These are phyloP conservation scores for Magnusiomyces sp. DNA, from an alignment of 1,139 yeast genomes.

Conservation along the genomic window DNA sequence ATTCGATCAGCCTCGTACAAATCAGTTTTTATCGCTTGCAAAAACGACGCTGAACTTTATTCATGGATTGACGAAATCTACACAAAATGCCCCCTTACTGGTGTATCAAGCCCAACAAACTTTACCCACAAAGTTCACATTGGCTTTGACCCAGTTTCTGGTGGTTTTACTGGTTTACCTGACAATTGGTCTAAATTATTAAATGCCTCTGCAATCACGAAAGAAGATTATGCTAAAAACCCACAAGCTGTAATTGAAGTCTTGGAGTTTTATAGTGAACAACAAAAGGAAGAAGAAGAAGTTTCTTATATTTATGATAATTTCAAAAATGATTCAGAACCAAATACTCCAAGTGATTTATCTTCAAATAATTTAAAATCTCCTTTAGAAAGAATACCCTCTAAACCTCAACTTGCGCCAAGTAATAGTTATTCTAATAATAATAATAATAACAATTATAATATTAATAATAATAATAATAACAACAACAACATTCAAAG, in stretches of 20 bases:
- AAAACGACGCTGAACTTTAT: constrained; percentile 69
- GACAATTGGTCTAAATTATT: constrained; percentile 38
- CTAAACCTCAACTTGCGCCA: no score
- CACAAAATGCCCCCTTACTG: constrained; percentile 74
- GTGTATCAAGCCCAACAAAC: constrained; percentile 45
- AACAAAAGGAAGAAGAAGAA: constrained; percentile 15
- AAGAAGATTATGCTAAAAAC: constrained; percentile 38
- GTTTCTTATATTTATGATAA: no score
- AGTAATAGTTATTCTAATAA: no score
- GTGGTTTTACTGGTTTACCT: constrained; percentile 42
- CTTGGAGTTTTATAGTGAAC: constrained; percentile 61
- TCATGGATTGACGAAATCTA: constrained; percentile 90
- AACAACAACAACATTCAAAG: no score
- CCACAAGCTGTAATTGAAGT: constrained; percentile 67
- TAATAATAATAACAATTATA: no score
- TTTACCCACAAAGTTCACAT: constrained; percentile 41
- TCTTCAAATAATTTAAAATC: no score
- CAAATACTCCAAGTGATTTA: no score
- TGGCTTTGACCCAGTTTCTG: constrained; percentile 38
- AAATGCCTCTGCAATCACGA: constrained; percentile 37
- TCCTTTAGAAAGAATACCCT: no score
- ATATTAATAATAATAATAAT: no score
- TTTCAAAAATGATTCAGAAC: no score
- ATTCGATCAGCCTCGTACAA: constrained; percentile 49
- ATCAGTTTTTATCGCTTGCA: constrained; percentile 66